Evolutionary conservation across 208 protist species (phyloP).

Genomic region (Crithidia mellificae): DNA sequence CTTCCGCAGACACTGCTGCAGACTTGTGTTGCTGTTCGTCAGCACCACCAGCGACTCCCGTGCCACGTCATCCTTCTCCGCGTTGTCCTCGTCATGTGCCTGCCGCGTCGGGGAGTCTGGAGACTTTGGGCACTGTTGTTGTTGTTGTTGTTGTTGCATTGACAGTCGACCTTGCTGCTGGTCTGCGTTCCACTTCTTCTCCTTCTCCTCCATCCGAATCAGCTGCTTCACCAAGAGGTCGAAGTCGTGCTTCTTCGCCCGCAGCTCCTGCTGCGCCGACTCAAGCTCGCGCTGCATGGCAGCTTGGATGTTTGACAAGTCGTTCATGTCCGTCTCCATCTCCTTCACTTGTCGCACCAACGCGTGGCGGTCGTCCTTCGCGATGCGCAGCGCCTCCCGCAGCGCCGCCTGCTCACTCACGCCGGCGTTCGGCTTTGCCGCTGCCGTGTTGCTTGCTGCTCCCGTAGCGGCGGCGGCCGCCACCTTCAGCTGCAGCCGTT

Average conservation of each 20-base stretch:
- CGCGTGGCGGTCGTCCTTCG: conserved; percentile 28
- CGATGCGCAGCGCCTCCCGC: conserved; percentile 30
- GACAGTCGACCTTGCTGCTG: too few relatives aligned
- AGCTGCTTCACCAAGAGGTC: conserved; percentile 55
- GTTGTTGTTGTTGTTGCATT: conserved; percentile 1
- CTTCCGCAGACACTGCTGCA: conserved; percentile 33
- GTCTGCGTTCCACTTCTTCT: conserved; percentile 32
- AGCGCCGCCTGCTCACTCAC: conserved; percentile 20
- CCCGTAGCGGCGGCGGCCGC: background rate
- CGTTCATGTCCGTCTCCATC: conserved; percentile 69
- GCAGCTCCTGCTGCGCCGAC: conserved; percentile 48
- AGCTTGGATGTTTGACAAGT: conserved; percentile 60
- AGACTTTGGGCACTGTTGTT: background rate
- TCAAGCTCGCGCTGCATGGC: conserved; percentile 52
- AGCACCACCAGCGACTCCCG: conserved; percentile 24
- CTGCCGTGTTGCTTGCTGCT: background rate
- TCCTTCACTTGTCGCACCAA: conserved; percentile 49
- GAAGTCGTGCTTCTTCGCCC: conserved; percentile 60
- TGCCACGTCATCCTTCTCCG: conserved; percentile 24
- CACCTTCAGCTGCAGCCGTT: conserved; percentile 11
- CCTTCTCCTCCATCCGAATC: conserved; percentile 47
- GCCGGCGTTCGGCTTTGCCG: background rate
- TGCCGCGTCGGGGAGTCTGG: conserved; percentile 4
- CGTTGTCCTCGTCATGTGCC: background rate
- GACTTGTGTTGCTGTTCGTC: conserved; percentile 29